Base-by-base conservation (phyloP, 768 basidiomycete species). In the Solioccasus polychromus region DNA sequence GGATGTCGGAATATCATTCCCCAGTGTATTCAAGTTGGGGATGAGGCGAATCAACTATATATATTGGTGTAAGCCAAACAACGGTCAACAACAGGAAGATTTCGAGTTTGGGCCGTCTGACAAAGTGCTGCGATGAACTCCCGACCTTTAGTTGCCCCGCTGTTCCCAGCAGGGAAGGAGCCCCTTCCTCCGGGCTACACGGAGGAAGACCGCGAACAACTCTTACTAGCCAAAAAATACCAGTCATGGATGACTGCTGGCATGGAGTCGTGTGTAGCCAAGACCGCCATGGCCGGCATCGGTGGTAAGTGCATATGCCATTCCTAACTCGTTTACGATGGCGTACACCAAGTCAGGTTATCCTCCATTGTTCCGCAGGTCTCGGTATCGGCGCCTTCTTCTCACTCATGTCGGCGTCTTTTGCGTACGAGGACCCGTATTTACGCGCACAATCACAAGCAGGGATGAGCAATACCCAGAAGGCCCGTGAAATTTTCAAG, bases 321-420 rank as follows among this genome's bases (percentile, higher is more conserved):
- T 47, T 25, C 28, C 24, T 20, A 29, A 23, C 28, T 8, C 30
- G 5, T 40, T n/a, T 6, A 22, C 18, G 25, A 31, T 24, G 18
- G 43, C 30, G 45, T 41, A 47, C 23, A 30, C 44, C 37, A 42
- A 39, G 35, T 42, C 42, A 44, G 40, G 30, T 25, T 42, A 45
- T 48, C 18, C 8, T 2, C 34, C 24, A 34, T 40, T 19, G 1
- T 7, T 22, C 9, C 9, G 20, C 52, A 96, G 94, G 95, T 37
- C 83, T 98, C 55, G 94, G 79, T 10, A 78, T 96, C 34, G 95
- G 95, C 48, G 93, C 86, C 25, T 93, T 97, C 75, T 91, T 98
- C 71, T 92, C 92, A 2, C 76, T 97, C 48, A 97, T 98, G 95
- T 91, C 89, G 26, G 75, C 92, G 17, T 91, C 92, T 23, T 94